These are phyloP conservation scores for Aspergillus fumigatus DNA, from an alignment of 2,329 filamentous ascomycete species.

Conservation along the genomic window DNA sequence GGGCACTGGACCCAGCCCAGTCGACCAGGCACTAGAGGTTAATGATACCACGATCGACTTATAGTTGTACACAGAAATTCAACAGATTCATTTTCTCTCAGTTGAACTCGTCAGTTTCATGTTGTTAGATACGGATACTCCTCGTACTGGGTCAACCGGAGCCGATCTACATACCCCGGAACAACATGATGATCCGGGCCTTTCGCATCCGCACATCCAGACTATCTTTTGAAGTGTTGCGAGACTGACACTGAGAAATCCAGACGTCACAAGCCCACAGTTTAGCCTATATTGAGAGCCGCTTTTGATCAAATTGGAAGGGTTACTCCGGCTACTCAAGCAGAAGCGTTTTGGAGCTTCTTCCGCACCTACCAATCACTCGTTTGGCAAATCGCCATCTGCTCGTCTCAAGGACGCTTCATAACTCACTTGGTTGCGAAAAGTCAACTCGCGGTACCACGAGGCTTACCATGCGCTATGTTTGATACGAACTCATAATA, in stretches of 20 bases:
- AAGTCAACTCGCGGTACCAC: slow-evolving; percentile 14
- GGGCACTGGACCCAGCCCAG: slow-evolving; percentile 4
- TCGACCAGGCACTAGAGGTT: slow-evolving; percentile 1
- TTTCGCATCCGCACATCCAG: slow-evolving; percentile 1
- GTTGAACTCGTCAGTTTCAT: not conserved
- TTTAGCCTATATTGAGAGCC: not conserved
- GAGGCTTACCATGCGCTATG: slow-evolving; percentile 10
- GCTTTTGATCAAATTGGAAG: not conserved
- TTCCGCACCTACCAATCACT: not conserved
- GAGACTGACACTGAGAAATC: slow-evolving; percentile 1
- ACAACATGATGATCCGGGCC: slow-evolving; percentile 13
- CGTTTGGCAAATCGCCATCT: not conserved
- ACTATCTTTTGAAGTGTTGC: slow-evolving; percentile 2
- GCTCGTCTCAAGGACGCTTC: not conserved
- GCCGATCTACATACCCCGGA: slow-evolving; percentile 6
- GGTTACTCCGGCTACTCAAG: not conserved
- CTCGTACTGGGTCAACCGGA: not conserved
- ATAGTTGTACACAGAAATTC: not conserved
- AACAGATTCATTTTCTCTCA: not conserved
- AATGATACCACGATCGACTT: slow-evolving; percentile 13
- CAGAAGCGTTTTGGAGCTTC: not conserved
- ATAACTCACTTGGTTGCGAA: not conserved
- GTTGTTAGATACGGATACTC: not conserved
- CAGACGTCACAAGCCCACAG: not conserved
- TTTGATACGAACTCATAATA: slow-evolving; percentile 8